A percentile compares a stretch with the other conserved stretches of the same genome.
phyloP scores from a whole-genome alignment of 352 stramenopile genomes.

The Phytophthora europaea region DNA sequence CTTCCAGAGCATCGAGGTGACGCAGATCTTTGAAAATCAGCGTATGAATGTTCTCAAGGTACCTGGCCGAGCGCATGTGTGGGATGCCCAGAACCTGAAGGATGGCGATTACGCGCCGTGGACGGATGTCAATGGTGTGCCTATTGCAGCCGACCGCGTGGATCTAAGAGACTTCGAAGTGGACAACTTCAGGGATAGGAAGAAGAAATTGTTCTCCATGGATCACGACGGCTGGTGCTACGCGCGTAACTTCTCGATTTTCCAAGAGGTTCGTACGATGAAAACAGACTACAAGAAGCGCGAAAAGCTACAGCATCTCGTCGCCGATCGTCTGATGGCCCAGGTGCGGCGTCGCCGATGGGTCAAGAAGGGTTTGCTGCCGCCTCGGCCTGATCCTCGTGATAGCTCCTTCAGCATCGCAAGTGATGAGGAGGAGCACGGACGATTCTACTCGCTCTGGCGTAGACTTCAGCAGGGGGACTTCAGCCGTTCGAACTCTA shows the following conservation, averaged over 20 bases:
- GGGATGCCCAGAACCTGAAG: slow-evolving; percentile 82
- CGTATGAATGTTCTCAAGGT: slow-evolving; percentile 86
- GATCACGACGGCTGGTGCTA: slow-evolving; percentile 91
- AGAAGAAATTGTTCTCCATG: slow-evolving; percentile 87
- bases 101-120: slow-evolving; percentile 86
- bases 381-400: slow-evolving; percentile 39
- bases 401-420: slow-evolving; percentile 65
- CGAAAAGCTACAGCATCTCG: slow-evolving; percentile 88
- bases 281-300: slow-evolving; percentile 82
- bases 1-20: slow-evolving; percentile 85
- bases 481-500: slow-evolving; percentile 78
- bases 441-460: slow-evolving; percentile 78
- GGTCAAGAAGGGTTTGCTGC: slow-evolving; percentile 74
- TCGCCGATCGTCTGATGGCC: slow-evolving; percentile 85
- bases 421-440: slow-evolving; percentile 78
- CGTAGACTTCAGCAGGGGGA: slow-evolving; percentile 68
- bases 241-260: slow-evolving; percentile 89
- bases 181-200: slow-evolving; percentile 81
- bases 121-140: slow-evolving; percentile 89
- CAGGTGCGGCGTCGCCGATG: slow-evolving; percentile 85
- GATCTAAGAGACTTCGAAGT: slow-evolving; percentile 84
- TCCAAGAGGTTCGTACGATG: slow-evolving; percentile 85
- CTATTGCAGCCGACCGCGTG: slow-evolving; percentile 80
- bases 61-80: slow-evolving; percentile 67
- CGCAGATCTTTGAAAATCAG: slow-evolving; percentile 91